These are phyloP conservation scores for Orbilia blumenaviensis DNA, from an alignment of 2,329 filamentous ascomycete species.

Conservation along the genomic window DNA sequence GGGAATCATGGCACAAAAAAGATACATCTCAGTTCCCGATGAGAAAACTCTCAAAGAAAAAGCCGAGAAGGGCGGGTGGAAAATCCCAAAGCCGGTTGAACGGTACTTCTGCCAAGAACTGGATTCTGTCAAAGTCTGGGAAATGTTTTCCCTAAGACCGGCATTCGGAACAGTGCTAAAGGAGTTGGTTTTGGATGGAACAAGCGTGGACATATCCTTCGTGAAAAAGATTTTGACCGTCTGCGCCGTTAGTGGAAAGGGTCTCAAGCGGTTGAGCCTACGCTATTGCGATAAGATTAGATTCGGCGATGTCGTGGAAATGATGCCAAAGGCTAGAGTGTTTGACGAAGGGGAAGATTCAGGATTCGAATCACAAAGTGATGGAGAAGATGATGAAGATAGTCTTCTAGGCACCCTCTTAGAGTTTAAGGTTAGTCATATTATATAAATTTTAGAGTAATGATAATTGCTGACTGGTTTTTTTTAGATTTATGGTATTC, in stretches of 20 bases:
- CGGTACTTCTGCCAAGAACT: constrained; percentile 35
- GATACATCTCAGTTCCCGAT: constrained; percentile 31
- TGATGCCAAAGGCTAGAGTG: constrained; percentile 18
- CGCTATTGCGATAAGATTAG: constrained; percentile 30
- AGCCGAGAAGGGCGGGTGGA: constrained; percentile 26
- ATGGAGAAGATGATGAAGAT: constrained; percentile 38
- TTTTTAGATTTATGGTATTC: constrained; percentile 40
- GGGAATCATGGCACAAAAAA: constrained; percentile 22
- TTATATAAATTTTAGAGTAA: background rate
- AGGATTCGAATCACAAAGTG: constrained; percentile 43
- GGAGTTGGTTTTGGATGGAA: constrained; percentile 45
- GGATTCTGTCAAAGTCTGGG: constrained; percentile 31
- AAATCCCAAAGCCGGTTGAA: constrained; percentile 16
- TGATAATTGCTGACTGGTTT: background rate
- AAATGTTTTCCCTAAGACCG: constrained; percentile 42
- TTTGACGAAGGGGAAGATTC: constrained; percentile 34
- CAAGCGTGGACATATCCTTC: constrained; percentile 38
- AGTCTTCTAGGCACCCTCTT: constrained; percentile 14
- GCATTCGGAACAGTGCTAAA: constrained; percentile 37
- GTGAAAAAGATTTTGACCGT: constrained; percentile 39
- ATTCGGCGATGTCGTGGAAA: constrained; percentile 22
- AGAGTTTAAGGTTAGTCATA: constrained; percentile 35
- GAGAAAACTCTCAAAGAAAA: constrained; percentile 18
- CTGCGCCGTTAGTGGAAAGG: constrained; percentile 33
- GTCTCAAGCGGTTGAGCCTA: constrained; percentile 41